Evolutionary conservation across 2,329 filamentous ascomycete species (phyloP).

Genomic region (Sordariomycetes sp.): DNA sequence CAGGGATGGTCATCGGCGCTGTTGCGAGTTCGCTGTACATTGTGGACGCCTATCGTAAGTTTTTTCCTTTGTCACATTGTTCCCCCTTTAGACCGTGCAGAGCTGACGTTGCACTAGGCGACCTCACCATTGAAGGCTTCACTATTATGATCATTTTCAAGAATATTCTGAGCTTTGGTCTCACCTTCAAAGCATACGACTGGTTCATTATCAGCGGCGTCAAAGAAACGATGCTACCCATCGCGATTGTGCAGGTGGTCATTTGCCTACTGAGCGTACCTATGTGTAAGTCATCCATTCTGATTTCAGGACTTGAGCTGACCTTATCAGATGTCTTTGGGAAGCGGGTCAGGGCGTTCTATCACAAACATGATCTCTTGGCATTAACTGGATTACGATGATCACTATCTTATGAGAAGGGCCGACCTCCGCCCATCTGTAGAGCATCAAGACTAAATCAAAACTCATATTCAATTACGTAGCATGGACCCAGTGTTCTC

Average conservation of each 20-base stretch:
- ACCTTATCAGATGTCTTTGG: slow-evolving; percentile 58
- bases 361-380: slow-evolving; percentile 65
- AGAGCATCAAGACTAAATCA: too few species aligned
- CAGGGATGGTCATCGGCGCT: slow-evolving; percentile 86
- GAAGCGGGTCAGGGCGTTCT: slow-evolving; percentile 68
- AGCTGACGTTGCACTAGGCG: slow-evolving; percentile 36
- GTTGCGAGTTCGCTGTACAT: slow-evolving; percentile 82
- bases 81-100: not conserved
- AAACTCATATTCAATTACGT: too few species aligned
- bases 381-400: slow-evolving; percentile 12
- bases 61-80: not conserved
- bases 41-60: slow-evolving; percentile 81
- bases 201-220: slow-evolving; percentile 67
- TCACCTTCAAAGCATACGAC: slow-evolving; percentile 77
- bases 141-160: slow-evolving; percentile 90
- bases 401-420: too few species aligned
- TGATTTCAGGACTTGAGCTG: not conserved
- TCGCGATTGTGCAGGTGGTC: slow-evolving; percentile 68
- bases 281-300: slow-evolving; percentile 53
- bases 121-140: slow-evolving; percentile 79
- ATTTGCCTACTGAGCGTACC: slow-evolving; percentile 69
- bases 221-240: slow-evolving; percentile 53
- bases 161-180: slow-evolving; percentile 80
- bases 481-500: too few species aligned
- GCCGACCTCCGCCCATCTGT: too few species aligned